phyloP scores from a whole-genome alignment of 257 asterid species.

The Nicotiana undulata region DNA sequence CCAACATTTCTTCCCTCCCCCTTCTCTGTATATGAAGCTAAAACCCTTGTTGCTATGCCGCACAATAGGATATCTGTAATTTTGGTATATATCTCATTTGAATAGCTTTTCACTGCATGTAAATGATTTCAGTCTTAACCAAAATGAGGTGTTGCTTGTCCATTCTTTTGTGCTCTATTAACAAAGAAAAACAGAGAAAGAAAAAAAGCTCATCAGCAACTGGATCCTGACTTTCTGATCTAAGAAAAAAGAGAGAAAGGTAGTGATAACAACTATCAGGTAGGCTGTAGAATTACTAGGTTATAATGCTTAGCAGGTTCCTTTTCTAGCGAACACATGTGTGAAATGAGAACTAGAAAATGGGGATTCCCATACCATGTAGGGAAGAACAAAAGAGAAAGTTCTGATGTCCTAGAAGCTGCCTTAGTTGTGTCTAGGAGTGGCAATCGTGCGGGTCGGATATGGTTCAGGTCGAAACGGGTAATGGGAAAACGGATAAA shows the following conservation, averaged over 20 bases:
- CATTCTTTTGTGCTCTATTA: background rate
- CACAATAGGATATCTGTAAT: background rate
- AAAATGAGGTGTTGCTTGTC: background rate
- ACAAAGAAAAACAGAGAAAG: too few relatives aligned
- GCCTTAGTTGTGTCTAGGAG: background rate
- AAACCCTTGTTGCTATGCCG: background rate
- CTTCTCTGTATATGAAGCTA: too few relatives aligned
- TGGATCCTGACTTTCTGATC: background rate
- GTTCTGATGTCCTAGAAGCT: background rate
- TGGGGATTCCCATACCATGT: background rate
- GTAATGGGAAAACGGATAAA: too few relatives aligned
- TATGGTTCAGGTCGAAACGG: too few relatives aligned
- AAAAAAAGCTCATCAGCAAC: background rate
- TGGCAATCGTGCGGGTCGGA: too few relatives aligned
- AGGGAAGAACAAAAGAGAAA: background rate
- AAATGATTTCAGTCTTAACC: background rate
- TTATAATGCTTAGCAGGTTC: background rate
- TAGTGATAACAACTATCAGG: too few relatives aligned
- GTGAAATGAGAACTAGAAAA: background rate
- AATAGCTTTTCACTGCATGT: background rate
- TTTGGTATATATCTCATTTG: background rate
- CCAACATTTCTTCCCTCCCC: too few relatives aligned
- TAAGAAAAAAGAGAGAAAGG: background rate
- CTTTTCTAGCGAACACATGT: background rate
- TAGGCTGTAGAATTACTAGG: background rate